Evolutionary conservation across 164 flowering plant species (phyloP).

Genomic region (Magnolia sinica): DNA sequence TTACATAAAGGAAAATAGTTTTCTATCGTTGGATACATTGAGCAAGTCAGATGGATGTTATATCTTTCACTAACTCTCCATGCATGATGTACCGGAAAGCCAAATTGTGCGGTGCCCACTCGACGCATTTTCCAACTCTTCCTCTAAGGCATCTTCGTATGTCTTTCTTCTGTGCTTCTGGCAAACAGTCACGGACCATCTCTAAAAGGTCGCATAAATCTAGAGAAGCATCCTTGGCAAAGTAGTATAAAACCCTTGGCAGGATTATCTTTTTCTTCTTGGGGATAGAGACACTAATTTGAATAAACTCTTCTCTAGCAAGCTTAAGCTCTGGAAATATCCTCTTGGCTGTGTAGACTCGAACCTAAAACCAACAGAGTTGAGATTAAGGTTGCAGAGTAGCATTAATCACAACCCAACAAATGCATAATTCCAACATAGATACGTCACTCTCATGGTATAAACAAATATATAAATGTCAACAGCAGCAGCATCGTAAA

Average conservation of each 20-base stretch:
- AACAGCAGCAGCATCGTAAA: too few relatives aligned
- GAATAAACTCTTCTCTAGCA: conserved; percentile 52
- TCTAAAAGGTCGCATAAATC: conserved; percentile 36
- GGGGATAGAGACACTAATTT: conserved; percentile 31
- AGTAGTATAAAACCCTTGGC: conserved; percentile 46
- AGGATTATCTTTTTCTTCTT: conserved; percentile 47
- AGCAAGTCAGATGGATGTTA: conserved; percentile 7
- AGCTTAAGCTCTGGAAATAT: conserved; percentile 45
- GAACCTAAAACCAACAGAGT: conserved; percentile 34
- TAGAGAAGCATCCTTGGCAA: conserved; percentile 50
- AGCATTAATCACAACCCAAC: neutral
- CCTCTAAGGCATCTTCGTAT: conserved; percentile 32
- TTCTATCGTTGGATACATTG: neutral
- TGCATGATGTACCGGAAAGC: conserved; percentile 53
- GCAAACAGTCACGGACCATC: conserved; percentile 27
- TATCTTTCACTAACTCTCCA: conserved; percentile 28
- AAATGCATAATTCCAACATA: too few relatives aligned
- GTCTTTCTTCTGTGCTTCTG: conserved; percentile 37
- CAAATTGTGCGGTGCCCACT: conserved; percentile 49
- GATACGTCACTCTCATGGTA: too few relatives aligned
- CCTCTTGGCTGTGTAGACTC: conserved; percentile 45
- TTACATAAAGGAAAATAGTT: neutral
- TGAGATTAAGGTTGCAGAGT: neutral
- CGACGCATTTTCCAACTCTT: conserved; percentile 32
- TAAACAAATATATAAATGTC: too few relatives aligned